phyloP scores from a whole-genome alignment of 352 stramenopile genomes.

The Phytopythium montanum region DNA sequence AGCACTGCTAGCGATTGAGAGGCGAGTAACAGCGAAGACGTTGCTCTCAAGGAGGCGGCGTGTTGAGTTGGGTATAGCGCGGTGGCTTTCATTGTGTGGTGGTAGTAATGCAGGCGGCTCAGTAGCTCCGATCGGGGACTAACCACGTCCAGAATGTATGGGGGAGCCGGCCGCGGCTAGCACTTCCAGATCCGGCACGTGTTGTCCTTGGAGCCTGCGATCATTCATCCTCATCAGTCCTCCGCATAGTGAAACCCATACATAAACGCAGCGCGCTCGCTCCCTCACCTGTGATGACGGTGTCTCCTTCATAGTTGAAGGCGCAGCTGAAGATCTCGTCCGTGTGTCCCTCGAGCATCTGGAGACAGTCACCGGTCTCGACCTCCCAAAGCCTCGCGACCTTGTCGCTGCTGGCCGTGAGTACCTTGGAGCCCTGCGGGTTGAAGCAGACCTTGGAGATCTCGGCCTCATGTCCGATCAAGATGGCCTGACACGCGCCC shows the following conservation, averaged over 20 bases:
- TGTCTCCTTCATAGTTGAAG: constrained; percentile 97
- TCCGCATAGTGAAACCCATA: not conserved
- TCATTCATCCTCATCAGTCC: constrained; percentile 3
- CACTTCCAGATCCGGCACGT: constrained; percentile 85
- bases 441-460: constrained; percentile 97
- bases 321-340: constrained; percentile 96
- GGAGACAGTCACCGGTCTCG: constrained; percentile 92
- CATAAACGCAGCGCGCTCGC: too few species aligned
- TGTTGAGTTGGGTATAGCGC: not conserved
- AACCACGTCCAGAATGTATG: too few species aligned
- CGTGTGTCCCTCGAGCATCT: constrained; percentile 95
- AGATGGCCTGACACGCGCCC: constrained; percentile 91
- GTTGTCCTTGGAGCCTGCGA: constrained; percentile 77
- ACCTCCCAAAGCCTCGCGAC: constrained; percentile 92
- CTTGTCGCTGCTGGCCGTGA: constrained; percentile 94
- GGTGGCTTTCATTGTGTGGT: not conserved
- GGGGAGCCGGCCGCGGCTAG: constrained; percentile 13
- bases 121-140: too few species aligned
- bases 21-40: not conserved
- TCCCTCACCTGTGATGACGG: constrained; percentile 98
- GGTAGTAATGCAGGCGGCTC: not conserved
- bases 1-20: not conserved
- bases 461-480: constrained; percentile 94
- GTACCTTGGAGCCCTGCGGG: constrained; percentile 91
- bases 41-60: not conserved